Evolutionary conservation across 768 basidiomycete species (phyloP).

Genomic region (Trametes gibbosa): DNA sequence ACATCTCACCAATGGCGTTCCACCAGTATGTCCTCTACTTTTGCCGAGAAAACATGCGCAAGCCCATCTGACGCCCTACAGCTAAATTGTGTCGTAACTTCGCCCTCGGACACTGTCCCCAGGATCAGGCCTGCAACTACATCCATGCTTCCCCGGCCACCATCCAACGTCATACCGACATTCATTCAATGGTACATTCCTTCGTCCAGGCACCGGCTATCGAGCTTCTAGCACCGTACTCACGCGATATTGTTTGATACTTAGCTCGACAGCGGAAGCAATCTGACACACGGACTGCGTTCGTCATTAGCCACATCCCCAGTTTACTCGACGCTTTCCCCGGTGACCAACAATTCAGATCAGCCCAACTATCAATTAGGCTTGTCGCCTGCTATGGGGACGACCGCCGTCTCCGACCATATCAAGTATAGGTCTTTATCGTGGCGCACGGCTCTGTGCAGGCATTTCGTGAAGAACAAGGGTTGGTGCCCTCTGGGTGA

Average conservation of each 20-base stretch:
- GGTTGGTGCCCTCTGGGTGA: constrained; percentile 44
- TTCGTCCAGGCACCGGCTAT: constrained; percentile 2
- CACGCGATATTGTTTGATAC: constrained; percentile 1
- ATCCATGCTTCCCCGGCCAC: constrained; percentile 30
- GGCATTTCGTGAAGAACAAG: constrained; percentile 40
- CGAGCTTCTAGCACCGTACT: neutral
- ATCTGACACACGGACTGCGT: neutral
- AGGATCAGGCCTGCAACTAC: constrained; percentile 39
- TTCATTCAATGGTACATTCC: constrained; percentile 5
- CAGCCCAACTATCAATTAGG: constrained; percentile 11
- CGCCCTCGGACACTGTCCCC: constrained; percentile 35
- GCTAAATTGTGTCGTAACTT: constrained; percentile 40
- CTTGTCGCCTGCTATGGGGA: neutral
- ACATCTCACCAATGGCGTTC: constrained; percentile 13
- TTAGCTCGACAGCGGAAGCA: neutral
- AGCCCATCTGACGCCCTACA: constrained; percentile 14
- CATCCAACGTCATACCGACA: constrained; percentile 7
- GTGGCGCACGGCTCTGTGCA: constrained; percentile 40
- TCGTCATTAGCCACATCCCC: neutral
- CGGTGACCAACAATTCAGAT: constrained; percentile 14
- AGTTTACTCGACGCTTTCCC: constrained; percentile 10
- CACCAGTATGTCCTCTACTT: constrained; percentile 15
- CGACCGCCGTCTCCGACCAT: neutral
- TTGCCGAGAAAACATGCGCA: neutral
- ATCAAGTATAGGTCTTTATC: constrained; percentile 26